These are phyloP conservation scores for Incumbomyces lentus DNA, from an alignment of 2,329 filamentous ascomycete species.

Conservation along the genomic window DNA sequence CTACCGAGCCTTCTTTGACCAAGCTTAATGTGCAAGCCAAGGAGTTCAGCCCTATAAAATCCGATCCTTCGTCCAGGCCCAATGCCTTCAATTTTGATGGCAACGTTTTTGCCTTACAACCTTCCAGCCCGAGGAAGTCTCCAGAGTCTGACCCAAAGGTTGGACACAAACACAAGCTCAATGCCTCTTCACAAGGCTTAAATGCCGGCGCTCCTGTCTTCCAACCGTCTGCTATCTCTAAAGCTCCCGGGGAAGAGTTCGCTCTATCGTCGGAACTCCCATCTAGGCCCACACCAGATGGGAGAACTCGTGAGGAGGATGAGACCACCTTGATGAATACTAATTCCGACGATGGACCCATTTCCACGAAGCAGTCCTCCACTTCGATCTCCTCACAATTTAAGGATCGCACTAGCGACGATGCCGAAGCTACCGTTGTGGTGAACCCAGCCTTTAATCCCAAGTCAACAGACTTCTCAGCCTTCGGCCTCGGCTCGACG, in stretches of 20 bases:
- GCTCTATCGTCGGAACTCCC: too few relatives aligned
- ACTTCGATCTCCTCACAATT: conserved; percentile 14
- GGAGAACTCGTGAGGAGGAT: too few relatives aligned
- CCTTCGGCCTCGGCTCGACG: conserved; percentile 43
- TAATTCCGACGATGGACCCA: too few relatives aligned
- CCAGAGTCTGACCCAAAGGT: neutral
- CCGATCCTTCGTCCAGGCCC: conserved; percentile 33
- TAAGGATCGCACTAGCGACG: conserved; percentile 28
- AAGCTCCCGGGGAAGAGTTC: too few relatives aligned
- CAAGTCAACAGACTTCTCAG: conserved; percentile 3
- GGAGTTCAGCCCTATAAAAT: conserved; percentile 56
- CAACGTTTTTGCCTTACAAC: conserved; percentile 26
- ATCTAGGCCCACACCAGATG: too few relatives aligned
- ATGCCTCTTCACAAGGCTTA: conserved; percentile 34
- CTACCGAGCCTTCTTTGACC: conserved; percentile 48
- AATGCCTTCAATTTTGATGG: conserved; percentile 34
- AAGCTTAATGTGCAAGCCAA: conserved; percentile 82
- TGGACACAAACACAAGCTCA: conserved; percentile 2
- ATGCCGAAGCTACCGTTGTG: neutral
- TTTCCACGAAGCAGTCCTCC: too few relatives aligned
- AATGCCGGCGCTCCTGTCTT: conserved; percentile 63
- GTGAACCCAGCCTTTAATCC: conserved; percentile 8
- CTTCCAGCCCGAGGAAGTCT: neutral
- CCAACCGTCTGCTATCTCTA: conserved; percentile 40
- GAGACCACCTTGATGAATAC: too few relatives aligned